phyloP scores from a whole-genome alignment of 2,329 filamentous ascomycete species.

The Periconia sp. region DNA sequence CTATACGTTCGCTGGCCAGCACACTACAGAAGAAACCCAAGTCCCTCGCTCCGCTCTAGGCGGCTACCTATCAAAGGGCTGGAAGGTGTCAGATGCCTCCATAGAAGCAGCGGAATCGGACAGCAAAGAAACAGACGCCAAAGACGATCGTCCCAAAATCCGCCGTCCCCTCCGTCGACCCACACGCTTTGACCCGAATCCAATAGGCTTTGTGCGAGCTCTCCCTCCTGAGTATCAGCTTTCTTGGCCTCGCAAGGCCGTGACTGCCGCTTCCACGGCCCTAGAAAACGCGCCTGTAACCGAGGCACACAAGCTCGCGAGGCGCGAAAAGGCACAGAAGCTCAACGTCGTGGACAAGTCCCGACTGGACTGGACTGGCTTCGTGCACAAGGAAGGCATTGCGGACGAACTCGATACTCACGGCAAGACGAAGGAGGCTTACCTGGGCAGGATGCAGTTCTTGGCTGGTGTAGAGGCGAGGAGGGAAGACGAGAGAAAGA shows the following conservation, averaged over 20 bases:
- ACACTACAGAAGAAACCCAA: slow-evolving; percentile 74
- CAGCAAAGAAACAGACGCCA: slow-evolving; percentile 5
- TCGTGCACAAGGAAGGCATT: slow-evolving; percentile 66
- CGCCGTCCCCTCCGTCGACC: slow-evolving; percentile 49
- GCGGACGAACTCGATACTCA: slow-evolving; percentile 66
- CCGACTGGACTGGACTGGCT: slow-evolving; percentile 68
- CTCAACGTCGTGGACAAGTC: slow-evolving; percentile 72
- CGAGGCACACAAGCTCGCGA: slow-evolving; percentile 17
- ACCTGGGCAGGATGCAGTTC: slow-evolving; percentile 67
- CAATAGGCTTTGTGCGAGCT: slow-evolving; percentile 53
- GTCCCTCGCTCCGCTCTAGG: slow-evolving; percentile 55
- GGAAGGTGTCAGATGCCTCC: slow-evolving; percentile 28
- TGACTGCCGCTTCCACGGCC: not conserved
- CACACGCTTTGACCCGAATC: slow-evolving; percentile 59
- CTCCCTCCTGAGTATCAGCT: slow-evolving; percentile 54
- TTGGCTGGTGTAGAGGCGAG: slow-evolving; percentile 63
- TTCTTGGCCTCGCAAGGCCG: slow-evolving; percentile 41
- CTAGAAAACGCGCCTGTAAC: slow-evolving; percentile 24
- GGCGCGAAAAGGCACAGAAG: slow-evolving; percentile 57
- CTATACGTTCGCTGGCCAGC: slow-evolving; percentile 76
- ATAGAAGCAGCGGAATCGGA: slow-evolving; percentile 8
- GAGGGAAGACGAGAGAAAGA: slow-evolving; percentile 62
- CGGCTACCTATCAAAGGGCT: slow-evolving; percentile 36
- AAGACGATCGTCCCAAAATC: slow-evolving; percentile 21
- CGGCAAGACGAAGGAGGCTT: slow-evolving; percentile 67